These are phyloP conservation scores for Acanthamoeba divionensis DNA, from an alignment of 208 protist genomes.

Conservation along the genomic window DNA sequence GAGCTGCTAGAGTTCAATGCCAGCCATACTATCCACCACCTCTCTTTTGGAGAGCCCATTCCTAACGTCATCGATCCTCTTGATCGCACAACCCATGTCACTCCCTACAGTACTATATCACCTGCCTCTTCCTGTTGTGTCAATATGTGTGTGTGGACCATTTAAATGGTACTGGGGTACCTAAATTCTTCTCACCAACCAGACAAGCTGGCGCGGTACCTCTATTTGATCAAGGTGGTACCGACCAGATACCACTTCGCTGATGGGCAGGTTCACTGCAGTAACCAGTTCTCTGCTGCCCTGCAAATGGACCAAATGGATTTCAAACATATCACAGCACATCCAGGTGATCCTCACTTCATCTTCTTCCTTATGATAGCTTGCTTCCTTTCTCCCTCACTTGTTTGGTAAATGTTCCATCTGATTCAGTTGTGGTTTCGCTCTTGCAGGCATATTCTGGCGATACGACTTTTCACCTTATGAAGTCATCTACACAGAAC, in stretches of 20 bases:
- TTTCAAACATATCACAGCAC: background rate
- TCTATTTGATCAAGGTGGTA: background rate
- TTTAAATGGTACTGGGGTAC: background rate
- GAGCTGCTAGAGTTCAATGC: slow-evolving; percentile 1
- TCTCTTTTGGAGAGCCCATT: background rate
- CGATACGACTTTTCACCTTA: slow-evolving; percentile 37
- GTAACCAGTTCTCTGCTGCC: background rate
- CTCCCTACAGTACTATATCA: background rate
- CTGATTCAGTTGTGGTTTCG: too few species aligned
- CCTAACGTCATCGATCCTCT: background rate
- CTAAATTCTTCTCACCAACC: background rate
- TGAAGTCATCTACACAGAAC: background rate
- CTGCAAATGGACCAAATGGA: background rate
- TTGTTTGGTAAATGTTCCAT: too few species aligned
- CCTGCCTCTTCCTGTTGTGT: too few species aligned
- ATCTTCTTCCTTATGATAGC: background rate
- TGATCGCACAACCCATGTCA: background rate
- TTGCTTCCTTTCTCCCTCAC: background rate
- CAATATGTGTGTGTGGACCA: background rate
- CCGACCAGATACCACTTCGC: background rate
- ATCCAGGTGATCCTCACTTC: background rate
- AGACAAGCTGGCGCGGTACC: background rate
- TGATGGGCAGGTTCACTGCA: background rate
- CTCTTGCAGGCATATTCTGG: background rate
- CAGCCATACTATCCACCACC: background rate